Percentiles rank a stretch among this genome's conserved stretches.
Conservation (phyloP, 192 early-diverging fungal genomes). For the Entrophospora sp. region DNA sequence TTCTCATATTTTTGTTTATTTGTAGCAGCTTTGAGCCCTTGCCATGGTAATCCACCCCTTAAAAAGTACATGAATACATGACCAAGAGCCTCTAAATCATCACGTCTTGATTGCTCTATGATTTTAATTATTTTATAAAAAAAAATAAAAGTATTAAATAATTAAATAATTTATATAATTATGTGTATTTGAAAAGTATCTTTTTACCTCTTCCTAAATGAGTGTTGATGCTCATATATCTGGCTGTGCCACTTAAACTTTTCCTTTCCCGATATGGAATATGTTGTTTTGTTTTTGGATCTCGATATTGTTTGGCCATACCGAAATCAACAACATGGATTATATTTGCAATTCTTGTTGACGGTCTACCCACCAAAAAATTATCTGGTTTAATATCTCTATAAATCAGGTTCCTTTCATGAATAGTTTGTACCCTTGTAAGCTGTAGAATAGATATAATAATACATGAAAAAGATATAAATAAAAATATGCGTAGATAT, state of each 20-base stretch:
- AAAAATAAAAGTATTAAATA: too few species aligned
- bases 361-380: constrained; percentile 83
- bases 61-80: constrained; percentile 99
- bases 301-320: constrained; percentile 96
- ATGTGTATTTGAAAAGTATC: too few species aligned
- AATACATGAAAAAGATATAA: neutral
- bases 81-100: constrained; percentile 94
- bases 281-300: constrained; percentile 93
- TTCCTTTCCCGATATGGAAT: constrained; percentile 97
- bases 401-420: constrained; percentile 93
- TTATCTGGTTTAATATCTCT: constrained; percentile 99
- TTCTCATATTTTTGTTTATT: constrained; percentile 99
- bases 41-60: constrained; percentile 90
- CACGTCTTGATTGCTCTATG: constrained; percentile 92
- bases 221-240: constrained; percentile 98
- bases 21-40: constrained; percentile 92
- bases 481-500: neutral
- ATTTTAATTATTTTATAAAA: too few species aligned
- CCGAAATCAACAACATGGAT: constrained; percentile 96
- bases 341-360: constrained; percentile 48
- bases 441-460: constrained; percentile 29
- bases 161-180: too few species aligned
- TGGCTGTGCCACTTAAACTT: constrained; percentile 87
- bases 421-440: constrained; percentile 82
- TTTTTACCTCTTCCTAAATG: constrained; percentile 81